phyloP scores from a whole-genome alignment of 75 land plant species.

The Gnetum montanum region DNA sequence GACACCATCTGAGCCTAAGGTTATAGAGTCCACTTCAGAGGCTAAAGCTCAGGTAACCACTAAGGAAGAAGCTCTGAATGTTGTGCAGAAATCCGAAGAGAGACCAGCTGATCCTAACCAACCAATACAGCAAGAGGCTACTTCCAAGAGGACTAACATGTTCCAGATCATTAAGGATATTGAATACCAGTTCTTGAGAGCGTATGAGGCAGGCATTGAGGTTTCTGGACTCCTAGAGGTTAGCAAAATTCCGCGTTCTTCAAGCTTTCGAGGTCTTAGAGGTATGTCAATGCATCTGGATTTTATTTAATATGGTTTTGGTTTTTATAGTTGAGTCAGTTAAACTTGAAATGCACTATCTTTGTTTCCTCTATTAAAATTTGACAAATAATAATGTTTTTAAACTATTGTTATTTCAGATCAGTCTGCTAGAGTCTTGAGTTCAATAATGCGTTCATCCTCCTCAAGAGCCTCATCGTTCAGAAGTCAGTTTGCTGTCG shows the following conservation, averaged over 20 bases:
- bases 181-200: constrained; percentile 42
- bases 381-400: too few species aligned
- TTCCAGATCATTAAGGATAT: constrained; percentile 53
- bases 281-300: too few species aligned
- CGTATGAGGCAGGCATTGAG: constrained; percentile 41
- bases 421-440: constrained; percentile 35
- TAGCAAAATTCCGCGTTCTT: constrained; percentile 37
- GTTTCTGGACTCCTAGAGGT: constrained; percentile 51
- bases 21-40: constrained; percentile 4
- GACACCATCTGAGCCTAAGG: not conserved
- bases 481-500: constrained; percentile 26
- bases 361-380: too few species aligned
- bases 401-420: constrained; percentile 5
- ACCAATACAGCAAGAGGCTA: constrained; percentile 14
- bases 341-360: too few species aligned
- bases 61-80: constrained; percentile 8
- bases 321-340: not conserved
- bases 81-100: constrained; percentile 9
- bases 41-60: constrained; percentile 17
- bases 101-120: constrained; percentile 14
- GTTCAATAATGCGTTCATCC: constrained; percentile 46
- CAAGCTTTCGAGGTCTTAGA: constrained; percentile 43
- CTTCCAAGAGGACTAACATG: constrained; percentile 37
- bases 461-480: constrained; percentile 62
- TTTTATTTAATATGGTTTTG: not conserved